These are phyloP conservation scores for Mimosa bimucronata DNA, from an alignment of 306 rosid species.

Conservation along the genomic window DNA sequence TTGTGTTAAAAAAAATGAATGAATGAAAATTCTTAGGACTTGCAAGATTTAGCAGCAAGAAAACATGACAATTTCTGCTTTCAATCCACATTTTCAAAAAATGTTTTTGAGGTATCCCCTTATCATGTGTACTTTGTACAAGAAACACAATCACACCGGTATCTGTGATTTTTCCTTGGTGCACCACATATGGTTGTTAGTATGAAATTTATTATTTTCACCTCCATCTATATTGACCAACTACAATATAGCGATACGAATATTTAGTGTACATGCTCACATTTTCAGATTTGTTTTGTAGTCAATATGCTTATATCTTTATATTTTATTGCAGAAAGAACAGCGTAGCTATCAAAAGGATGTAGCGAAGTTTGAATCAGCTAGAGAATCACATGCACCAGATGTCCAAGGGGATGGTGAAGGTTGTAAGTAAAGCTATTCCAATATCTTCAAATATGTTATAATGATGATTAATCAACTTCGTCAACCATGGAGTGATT, in stretches of 20 bases:
- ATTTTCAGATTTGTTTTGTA: no score
- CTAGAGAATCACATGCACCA: constrained; percentile 64
- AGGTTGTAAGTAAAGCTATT: constrained; percentile 57
- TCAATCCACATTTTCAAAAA: not conserved
- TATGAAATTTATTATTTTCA: not conserved
- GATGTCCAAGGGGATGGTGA: constrained; percentile 44
- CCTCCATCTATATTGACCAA: constrained; percentile 3
- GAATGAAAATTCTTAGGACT: not conserved
- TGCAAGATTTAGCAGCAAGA: not conserved
- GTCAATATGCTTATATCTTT: not conserved
- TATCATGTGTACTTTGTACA: not conserved
- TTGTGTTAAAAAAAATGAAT: not conserved
- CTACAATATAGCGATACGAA: constrained; percentile 3
- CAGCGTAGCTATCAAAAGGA: constrained; percentile 91
- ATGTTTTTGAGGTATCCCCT: not conserved
- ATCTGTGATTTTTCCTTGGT: not conserved
- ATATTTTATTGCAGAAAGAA: constrained; percentile 69
- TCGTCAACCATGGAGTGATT: not conserved
- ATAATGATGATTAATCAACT: constrained; percentile 20
- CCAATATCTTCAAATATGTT: constrained; percentile 14
- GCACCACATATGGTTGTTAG: not conserved
- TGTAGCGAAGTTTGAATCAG: constrained; percentile 51
- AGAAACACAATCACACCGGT: not conserved
- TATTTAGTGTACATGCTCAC: not conserved
- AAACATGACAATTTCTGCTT: not conserved